Conservation (phyloP, 768 basidiomycete species). For the Sporobolomyces pararoseus region DNA sequence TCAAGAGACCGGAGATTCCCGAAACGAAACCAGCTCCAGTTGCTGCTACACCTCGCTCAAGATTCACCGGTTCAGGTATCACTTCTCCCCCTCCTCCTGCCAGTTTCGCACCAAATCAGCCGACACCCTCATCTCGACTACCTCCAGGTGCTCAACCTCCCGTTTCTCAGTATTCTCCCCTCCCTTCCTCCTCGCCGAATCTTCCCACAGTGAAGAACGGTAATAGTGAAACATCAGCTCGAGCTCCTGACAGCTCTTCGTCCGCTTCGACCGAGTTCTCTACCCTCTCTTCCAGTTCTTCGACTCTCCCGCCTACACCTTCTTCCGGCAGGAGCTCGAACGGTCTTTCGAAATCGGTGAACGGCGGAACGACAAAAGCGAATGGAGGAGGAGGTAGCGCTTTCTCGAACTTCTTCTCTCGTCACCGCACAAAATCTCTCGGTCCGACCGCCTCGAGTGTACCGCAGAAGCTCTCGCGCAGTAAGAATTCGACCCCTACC, state of each 20-base stretch:
- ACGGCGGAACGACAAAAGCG: slow-evolving; percentile 3
- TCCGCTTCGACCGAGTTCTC: slow-evolving; percentile 8
- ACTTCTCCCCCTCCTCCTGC: background rate
- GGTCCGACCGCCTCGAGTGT: background rate
- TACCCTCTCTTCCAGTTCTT: slow-evolving; percentile 8
- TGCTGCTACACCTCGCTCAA: background rate
- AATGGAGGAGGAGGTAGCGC: slow-evolving; percentile 6
- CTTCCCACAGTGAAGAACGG: background rate
- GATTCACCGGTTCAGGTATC: background rate
- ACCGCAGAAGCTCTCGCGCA: background rate
- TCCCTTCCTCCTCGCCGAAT: background rate
- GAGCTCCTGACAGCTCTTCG: slow-evolving; percentile 12
- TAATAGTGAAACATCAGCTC: background rate
- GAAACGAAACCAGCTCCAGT: background rate
- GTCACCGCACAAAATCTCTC: slow-evolving; percentile 9
- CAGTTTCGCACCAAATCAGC: background rate
- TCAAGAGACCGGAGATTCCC: slow-evolving; percentile 7
- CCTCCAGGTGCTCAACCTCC: slow-evolving; percentile 13
- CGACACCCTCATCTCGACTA: background rate
- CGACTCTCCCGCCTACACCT: slow-evolving; percentile 10
- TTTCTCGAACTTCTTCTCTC: slow-evolving; percentile 11
- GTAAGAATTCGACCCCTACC: slow-evolving; percentile 11
- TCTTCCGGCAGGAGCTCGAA: background rate
- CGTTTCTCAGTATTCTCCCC: background rate
- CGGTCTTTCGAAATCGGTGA: slow-evolving; percentile 12